Evolutionary conservation across 768 basidiomycete genomes (phyloP).

Genomic region (Russula olivacea): DNA sequence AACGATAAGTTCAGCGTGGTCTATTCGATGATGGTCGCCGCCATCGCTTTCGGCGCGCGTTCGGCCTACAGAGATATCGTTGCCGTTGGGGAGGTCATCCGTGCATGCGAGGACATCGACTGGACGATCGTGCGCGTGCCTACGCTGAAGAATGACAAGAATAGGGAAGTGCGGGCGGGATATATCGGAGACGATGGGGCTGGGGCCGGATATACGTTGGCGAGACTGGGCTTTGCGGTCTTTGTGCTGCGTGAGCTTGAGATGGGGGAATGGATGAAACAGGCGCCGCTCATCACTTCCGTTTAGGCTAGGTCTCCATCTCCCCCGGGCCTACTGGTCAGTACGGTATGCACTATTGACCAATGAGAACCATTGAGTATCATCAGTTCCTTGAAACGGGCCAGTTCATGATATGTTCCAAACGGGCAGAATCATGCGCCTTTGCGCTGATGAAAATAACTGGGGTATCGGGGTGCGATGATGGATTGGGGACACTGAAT

Average conservation of each 20-base stretch:
- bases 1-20: constrained; percentile 49
- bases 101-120: constrained; percentile 46
- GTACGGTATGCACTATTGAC: not conserved
- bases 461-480: not conserved
- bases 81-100: constrained; percentile 52
- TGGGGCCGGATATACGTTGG: constrained; percentile 36
- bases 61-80: constrained; percentile 66
- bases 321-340: not conserved
- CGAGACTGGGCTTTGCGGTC: constrained; percentile 53
- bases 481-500: not conserved
- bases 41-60: constrained; percentile 38
- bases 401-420: not conserved
- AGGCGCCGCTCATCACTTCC: constrained; percentile 35
- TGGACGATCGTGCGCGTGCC: constrained; percentile 73
- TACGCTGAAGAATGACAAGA: constrained; percentile 45
- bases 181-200: constrained; percentile 62
- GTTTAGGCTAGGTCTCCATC: constrained; percentile 27
- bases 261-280: constrained; percentile 54
- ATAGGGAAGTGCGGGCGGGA: constrained; percentile 48
- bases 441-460: not conserved
- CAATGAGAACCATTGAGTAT: no score
- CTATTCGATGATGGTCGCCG: constrained; percentile 40
- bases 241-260: constrained; percentile 56
- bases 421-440: not conserved
- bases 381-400: not conserved